A percentile compares a stretch with the other conserved stretches of the same genome.
phyloP scores from a whole-genome alignment of 1,284 basidiomycete genomes.

The Sphagnurus paluster region DNA sequence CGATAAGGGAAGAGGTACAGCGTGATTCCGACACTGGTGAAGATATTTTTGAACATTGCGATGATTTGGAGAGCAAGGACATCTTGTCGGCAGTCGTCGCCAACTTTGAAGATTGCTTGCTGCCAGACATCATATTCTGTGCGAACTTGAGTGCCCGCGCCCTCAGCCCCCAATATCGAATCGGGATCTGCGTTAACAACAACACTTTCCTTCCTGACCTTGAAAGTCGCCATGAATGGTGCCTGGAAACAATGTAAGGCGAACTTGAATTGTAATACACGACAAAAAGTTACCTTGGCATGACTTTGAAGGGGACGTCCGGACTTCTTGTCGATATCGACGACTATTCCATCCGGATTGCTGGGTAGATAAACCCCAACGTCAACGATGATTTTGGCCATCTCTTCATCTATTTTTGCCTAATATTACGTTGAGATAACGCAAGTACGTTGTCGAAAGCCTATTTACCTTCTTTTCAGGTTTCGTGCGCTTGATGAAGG shows the following conservation, averaged over 20 bases:
- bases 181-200: constrained; percentile 67
- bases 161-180: constrained; percentile 66
- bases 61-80: constrained; percentile 96
- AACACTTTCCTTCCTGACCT: constrained; percentile 83
- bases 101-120: constrained; percentile 99
- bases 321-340: constrained; percentile 96
- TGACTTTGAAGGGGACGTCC: constrained; percentile 96
- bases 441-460: not conserved
- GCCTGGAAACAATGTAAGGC: constrained; percentile 57
- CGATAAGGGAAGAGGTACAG: constrained; percentile 96
- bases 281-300: constrained; percentile 72
- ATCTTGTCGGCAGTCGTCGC: constrained; percentile 98
- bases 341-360: constrained; percentile 95
- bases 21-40: constrained; percentile 84
- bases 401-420: constrained; percentile 99
- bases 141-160: constrained; percentile 53
- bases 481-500: constrained; percentile 94
- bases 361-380: constrained; percentile 96
- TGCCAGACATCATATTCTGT: constrained; percentile 93
- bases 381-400: constrained; percentile 93
- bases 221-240: constrained; percentile 99
- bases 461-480: constrained; percentile 88
- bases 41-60: constrained; percentile 99
- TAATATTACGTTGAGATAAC: constrained; percentile 30
- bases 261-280: not conserved